Evolutionary conservation across 169 alveolate species (phyloP).

Genomic region (Eimeria falciformis): DNA sequence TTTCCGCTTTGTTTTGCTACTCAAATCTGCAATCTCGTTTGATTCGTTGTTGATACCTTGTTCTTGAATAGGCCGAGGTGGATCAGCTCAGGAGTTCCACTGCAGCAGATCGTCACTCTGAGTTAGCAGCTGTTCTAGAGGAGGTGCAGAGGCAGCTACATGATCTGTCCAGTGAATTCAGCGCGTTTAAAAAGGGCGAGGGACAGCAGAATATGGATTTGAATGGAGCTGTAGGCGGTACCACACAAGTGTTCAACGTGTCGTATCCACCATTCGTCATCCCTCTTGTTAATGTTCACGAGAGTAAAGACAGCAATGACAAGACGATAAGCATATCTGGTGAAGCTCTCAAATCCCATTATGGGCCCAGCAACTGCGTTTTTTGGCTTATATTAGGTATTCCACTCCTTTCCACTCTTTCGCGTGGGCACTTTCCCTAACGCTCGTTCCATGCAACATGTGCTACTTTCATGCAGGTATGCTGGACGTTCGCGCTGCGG

Average conservation of each 20-base stretch:
- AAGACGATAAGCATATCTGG: conserved; percentile 59
- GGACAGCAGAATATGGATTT: conserved; percentile 36
- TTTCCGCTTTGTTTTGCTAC: background rate
- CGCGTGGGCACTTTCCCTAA: too few relatives aligned
- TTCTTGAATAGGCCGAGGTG: conserved; percentile 21
- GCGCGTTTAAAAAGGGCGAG: conserved; percentile 52
- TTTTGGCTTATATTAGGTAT: background rate
- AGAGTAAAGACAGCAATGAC: conserved; percentile 50
- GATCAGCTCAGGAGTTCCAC: conserved; percentile 8
- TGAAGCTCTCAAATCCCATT: background rate
- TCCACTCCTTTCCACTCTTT: too few relatives aligned
- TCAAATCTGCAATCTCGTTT: too few relatives aligned
- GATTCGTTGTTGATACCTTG: too few relatives aligned
- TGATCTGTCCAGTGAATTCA: conserved; percentile 11
- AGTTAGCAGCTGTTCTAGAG: conserved; percentile 33
- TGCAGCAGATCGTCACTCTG: conserved; percentile 5
- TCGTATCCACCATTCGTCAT: conserved; percentile 58
- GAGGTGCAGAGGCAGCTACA: conserved; percentile 47
- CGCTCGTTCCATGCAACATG: too few relatives aligned
- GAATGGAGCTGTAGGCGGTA: conserved; percentile 45
- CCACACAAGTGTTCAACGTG: conserved; percentile 49
- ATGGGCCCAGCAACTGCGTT: background rate
- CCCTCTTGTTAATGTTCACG: conserved; percentile 57
- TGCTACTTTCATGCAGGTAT: background rate
- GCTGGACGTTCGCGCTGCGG: conserved; percentile 49